Evolutionary conservation across 129 eudicot species (phyloP).

Genomic region (Erigeron canadensis): DNA sequence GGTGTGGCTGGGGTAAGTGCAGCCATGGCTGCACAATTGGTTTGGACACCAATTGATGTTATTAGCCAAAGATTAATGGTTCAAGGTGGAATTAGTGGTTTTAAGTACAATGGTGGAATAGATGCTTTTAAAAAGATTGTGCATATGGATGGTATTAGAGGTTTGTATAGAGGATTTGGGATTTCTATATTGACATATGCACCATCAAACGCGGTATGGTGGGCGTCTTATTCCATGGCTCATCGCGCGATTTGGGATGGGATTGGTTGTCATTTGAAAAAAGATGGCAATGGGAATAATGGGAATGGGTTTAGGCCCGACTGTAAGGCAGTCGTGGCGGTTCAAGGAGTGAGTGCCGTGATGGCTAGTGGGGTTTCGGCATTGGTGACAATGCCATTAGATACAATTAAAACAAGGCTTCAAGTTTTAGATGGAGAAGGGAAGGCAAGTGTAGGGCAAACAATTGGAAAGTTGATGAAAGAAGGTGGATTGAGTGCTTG

Average conservation of each 20-base stretch:
- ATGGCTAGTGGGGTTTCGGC: constrained; percentile 84
- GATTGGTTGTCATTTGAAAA: constrained; percentile 41
- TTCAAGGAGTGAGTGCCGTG: constrained; percentile 65
- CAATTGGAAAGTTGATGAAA: constrained; percentile 56
- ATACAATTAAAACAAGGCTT: constrained; percentile 79
- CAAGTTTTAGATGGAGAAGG: constrained; percentile 78
- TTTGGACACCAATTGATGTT: constrained; percentile 92
- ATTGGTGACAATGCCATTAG: constrained; percentile 78
- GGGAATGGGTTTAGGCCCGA: constrained; percentile 50
- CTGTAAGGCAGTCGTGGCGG: constrained; percentile 51
- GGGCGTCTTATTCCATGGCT: constrained; percentile 73
- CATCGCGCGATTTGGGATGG: constrained; percentile 58
- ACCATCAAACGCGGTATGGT: constrained; percentile 83
- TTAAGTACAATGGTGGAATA: constrained; percentile 55
- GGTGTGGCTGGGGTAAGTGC: constrained; percentile 75
- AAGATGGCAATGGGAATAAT: constrained; percentile 25
- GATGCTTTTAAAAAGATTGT: constrained; percentile 69
- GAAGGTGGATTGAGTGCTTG: constrained; percentile 89
- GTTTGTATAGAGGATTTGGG: constrained; percentile 81
- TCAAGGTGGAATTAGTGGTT: constrained; percentile 42
- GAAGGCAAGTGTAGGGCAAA: constrained; percentile 37
- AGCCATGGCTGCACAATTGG: constrained; percentile 80
- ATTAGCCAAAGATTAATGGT: constrained; percentile 85
- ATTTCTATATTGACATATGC: constrained; percentile 73
- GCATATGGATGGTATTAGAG: constrained; percentile 49